Conservation (phyloP, 805 yeast genomes). For the Ogataea chonburiensis region DNA sequence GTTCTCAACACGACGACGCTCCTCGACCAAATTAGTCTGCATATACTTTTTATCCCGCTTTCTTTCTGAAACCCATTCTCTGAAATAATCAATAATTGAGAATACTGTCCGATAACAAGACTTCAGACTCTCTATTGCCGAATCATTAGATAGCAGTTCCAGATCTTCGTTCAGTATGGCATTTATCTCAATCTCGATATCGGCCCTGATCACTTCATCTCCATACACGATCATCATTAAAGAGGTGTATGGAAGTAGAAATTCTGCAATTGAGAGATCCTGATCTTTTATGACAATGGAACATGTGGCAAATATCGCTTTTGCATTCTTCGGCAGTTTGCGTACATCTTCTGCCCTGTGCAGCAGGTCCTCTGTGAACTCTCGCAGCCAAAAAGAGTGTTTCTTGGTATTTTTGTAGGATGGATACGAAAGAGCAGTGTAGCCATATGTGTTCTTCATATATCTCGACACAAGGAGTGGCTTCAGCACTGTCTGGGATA, state of each 20-base stretch:
- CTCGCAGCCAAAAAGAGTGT: constrained; percentile 70
- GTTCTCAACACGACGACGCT: constrained; percentile 38
- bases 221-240: constrained; percentile 51
- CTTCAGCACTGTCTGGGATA: constrained; percentile 67
- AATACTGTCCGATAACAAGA: constrained; percentile 73
- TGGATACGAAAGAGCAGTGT: constrained; percentile 57
- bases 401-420: constrained; percentile 54
- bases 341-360: constrained; percentile 36
- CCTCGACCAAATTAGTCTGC: constrained; percentile 22
- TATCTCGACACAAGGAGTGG: constrained; percentile 78
- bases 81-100: constrained; percentile 76
- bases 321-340: constrained; percentile 31
- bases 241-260: constrained; percentile 74
- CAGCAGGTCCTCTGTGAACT: constrained; percentile 65
- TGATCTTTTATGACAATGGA: constrained; percentile 65
- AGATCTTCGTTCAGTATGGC: constrained; percentile 52
- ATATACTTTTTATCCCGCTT: constrained; percentile 31
- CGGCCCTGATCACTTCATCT: constrained; percentile 38
- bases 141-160: constrained; percentile 46
- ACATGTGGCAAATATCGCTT: constrained; percentile 58
- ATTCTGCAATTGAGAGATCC: constrained; percentile 66
- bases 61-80: constrained; percentile 62
- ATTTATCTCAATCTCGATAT: constrained; percentile 58
- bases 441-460: constrained; percentile 48
- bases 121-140: constrained; percentile 55